These are phyloP conservation scores for Aspergillus awamori DNA, from an alignment of 2,329 filamentous ascomycete species.

Conservation along the genomic window DNA sequence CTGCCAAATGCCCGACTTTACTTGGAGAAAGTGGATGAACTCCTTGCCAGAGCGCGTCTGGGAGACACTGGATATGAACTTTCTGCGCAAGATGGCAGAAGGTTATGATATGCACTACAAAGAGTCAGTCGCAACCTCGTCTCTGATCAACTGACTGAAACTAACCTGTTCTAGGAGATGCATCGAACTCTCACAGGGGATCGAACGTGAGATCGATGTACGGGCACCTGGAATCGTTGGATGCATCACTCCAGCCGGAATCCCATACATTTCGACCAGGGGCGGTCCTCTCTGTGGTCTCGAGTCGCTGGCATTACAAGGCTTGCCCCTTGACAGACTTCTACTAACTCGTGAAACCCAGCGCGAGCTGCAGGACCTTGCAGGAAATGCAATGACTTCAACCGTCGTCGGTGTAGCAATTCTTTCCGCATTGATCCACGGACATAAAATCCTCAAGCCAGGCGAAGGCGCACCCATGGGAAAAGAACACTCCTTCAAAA, in stretches of 20 bases:
- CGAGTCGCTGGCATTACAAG: constrained; percentile 68
- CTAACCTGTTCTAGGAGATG: constrained; percentile 33
- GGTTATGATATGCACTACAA: constrained; percentile 63
- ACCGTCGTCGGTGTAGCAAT: constrained; percentile 70
- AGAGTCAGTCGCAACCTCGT: constrained; percentile 41
- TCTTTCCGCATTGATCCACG: constrained; percentile 59
- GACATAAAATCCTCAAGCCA: constrained; percentile 32
- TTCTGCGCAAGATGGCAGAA: constrained; percentile 52
- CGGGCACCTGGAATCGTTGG: constrained; percentile 60
- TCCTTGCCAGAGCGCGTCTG: constrained; percentile 61
- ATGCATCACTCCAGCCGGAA: constrained; percentile 69
- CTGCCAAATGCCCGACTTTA: constrained; percentile 58
- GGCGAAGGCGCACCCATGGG: constrained; percentile 11
- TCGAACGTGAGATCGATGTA: constrained; percentile 60
- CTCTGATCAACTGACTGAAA: not conserved
- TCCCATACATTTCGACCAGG: constrained; percentile 62
- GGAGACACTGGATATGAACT: constrained; percentile 68
- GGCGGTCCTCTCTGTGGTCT: constrained; percentile 64
- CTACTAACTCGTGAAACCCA: constrained; percentile 66
- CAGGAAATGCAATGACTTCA: constrained; percentile 78
- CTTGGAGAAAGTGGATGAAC: constrained; percentile 54
- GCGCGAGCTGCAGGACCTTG: constrained; percentile 67
- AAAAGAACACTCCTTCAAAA: constrained; percentile 1
- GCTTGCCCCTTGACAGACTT: constrained; percentile 65
- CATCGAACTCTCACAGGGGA: constrained; percentile 72